Base-by-base conservation (phyloP, 352 stramenopile genomes). In the Pythium volutum region DNA sequence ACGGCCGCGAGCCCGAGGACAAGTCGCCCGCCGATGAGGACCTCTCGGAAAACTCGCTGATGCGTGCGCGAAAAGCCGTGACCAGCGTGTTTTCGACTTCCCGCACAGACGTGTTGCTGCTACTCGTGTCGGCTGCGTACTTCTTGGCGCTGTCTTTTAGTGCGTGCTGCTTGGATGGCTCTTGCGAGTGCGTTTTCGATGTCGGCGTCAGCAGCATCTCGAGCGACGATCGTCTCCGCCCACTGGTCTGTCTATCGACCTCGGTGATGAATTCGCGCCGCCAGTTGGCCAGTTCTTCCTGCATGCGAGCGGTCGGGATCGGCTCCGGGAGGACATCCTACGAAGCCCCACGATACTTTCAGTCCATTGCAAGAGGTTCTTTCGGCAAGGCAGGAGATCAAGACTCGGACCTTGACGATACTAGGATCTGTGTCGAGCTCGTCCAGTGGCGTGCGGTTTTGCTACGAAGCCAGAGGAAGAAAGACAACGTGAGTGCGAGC, bases 361-460 rank as follows among this genome's bases (percentile, higher is more conserved):
- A 10, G 4, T 25, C n/a, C 22, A n/a, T 34, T 3, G 36, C 10
- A 5, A 31, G 7, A 51, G 36, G 14, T 16, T 22, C 36, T 12
- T 14, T 12, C 33, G 12, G 33, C 7, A 38, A 38, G 7, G 12
- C 7, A 7, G 33, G 7, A 47, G 12, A 22, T 5, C 27, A 12
- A n/a, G 8, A 14, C 10, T 29, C 42, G 23, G 41, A 89, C 80
- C 57, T 66, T 75, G 36, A 68, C 57, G n/a, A 59, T 56, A 38
- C 52, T 54, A 3, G 67, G 51, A 14, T 59, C 53, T 0, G 67
- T 60, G 55, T 91, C 73, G 12, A 89, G 66, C 48, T 88, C 81
- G 55, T 89, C 79, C 0, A 91, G 61, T 6, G 81, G 77, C 23
- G 79, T 91, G 6, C 70, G 80, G 25, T 84, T 88, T 81, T 88